Percentiles rank a stretch among this genome's conserved stretches.
Evolutionary conservation across 768 basidiomycete species (phyloP).

Genomic region (Podaxis sp.): DNA sequence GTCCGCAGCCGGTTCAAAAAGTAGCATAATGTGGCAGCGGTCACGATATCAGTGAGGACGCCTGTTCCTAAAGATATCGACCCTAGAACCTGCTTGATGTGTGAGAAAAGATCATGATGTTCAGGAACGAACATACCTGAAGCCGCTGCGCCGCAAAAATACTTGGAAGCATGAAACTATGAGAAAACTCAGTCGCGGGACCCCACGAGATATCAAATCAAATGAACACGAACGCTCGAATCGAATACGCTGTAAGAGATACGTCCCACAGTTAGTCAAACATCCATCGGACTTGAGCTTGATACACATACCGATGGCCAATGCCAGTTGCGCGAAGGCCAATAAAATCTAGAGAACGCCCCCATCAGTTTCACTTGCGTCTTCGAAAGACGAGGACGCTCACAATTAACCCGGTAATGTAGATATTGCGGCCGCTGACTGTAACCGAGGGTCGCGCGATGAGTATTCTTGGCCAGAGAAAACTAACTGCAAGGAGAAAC

Average conservation of each 20-base stretch:
- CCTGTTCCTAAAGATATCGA: constrained; percentile 51
- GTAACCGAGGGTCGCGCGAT: neutral
- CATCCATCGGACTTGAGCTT: neutral
- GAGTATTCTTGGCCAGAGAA: neutral
- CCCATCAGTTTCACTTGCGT: neutral
- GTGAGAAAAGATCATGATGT: neutral
- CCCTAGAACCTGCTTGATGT: constrained; percentile 40
- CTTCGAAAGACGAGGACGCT: constrained; percentile 22
- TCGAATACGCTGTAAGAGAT: constrained; percentile 1
- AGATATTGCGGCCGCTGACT: constrained; percentile 61
- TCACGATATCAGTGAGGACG: constrained; percentile 57
- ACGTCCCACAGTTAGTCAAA: neutral
- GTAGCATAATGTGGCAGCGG: constrained; percentile 53
- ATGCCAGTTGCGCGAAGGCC: constrained; percentile 45
- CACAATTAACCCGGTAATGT: constrained; percentile 52
- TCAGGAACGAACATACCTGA: constrained; percentile 34
- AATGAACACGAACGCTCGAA: constrained; percentile 8
- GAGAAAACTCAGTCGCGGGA: neutral
- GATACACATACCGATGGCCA: constrained; percentile 26
- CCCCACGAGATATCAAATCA: neutral
- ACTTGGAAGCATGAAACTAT: constrained; percentile 38
- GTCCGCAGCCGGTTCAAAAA: constrained; percentile 59
- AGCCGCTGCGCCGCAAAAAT: constrained; percentile 42
- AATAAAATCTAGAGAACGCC: constrained; percentile 38
- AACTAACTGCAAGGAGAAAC: neutral